Base-by-base conservation (phyloP, 169 alveolate species). In the Fabrea salina region DNA sequence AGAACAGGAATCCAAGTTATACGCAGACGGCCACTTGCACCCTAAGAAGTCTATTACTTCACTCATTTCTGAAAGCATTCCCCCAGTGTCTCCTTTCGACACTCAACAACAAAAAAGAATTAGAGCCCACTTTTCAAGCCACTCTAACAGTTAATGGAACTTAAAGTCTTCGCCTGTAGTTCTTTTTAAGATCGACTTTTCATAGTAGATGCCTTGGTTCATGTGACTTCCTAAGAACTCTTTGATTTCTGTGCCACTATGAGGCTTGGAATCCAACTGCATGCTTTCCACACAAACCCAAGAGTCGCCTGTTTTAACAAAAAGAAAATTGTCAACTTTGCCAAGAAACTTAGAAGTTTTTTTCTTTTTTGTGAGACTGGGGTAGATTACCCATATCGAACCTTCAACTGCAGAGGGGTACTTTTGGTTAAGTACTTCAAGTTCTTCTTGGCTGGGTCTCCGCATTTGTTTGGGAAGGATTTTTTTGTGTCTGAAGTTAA, bases 401-500 rank as follows among this genome's bases (percentile, higher is more conserved):
- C 77, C 67, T 16, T 57, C 40, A 11, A 67, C 77, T 67, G 77
- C 77, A 5, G 7, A 5, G 5, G 77, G 67, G 61, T 67, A 67
- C 13, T 25, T 33, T 33, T 41, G 30, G 5, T 37, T 40, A 6
- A 67, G 16, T 6, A 39, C 5, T 25, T 39, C 16, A 6, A 13
- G 11, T 33, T 67, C 77, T 39, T 67, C 77, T 13, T 43, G 8
- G 7, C 33, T 67, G 5, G 25, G 41, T 7, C 19, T 32, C 30
- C 77, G 7, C 77, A 67, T 67, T 13, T 30, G 27, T 13, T 8
- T 5, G 25, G 25, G 7, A 13, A 39, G 16, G 7, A 32, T 6
- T 22, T 61, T 8, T 8, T 67, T 30, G 37, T 41, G 13, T 6
- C 25, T 41, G 6, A 67, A 67, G 32, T 40, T 13, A 41, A 8